A percentile compares a stretch with the other conserved stretches of the same genome.
phyloP scores from a whole-genome alignment of 371 early-diverging fungal species.

The Lichtheimia ornata region DNA sequence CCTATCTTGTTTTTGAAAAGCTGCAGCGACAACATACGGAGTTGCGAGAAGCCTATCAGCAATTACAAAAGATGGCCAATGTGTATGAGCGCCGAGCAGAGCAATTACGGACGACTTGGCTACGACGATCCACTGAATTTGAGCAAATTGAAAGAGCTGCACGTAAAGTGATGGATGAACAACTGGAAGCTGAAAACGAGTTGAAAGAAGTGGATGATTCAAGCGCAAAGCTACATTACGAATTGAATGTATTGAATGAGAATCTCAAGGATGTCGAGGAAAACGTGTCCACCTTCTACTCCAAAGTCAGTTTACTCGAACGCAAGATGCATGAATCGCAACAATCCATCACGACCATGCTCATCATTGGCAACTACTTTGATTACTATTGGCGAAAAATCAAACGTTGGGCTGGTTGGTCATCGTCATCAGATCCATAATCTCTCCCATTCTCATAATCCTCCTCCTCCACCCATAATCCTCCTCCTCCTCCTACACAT shows the following conservation, averaged over 20 bases:
- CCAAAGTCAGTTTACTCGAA: conserved; percentile 43
- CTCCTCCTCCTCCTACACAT: background rate
- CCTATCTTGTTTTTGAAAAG: conserved; percentile 39
- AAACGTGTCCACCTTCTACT: conserved; percentile 42
- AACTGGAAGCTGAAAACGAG: conserved; percentile 27
- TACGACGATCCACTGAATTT: conserved; percentile 31
- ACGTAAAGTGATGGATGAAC: conserved; percentile 31
- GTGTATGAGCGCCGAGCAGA: conserved; percentile 34
- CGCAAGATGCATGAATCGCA: conserved; percentile 48
- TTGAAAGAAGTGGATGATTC: conserved; percentile 42
- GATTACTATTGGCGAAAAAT: conserved; percentile 48
- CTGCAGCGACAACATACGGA: conserved; percentile 33
- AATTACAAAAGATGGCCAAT: conserved; percentile 26
- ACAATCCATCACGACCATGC: conserved; percentile 47
- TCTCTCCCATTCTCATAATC: too few species aligned
- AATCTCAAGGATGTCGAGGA: conserved; percentile 49
- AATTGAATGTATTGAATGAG: conserved; percentile 46
- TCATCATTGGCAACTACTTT: conserved; percentile 52
- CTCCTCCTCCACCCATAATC: background rate
- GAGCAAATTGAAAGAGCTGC: conserved; percentile 28
- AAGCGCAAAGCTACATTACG: conserved; percentile 48
- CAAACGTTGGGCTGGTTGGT: conserved; percentile 21
- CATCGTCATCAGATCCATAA: background rate
- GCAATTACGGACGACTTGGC: conserved; percentile 28
- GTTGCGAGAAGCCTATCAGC: conserved; percentile 23